These are phyloP conservation scores for Botrytis squamosa DNA, from an alignment of 2,329 filamentous ascomycete genomes.

Conservation along the genomic window DNA sequence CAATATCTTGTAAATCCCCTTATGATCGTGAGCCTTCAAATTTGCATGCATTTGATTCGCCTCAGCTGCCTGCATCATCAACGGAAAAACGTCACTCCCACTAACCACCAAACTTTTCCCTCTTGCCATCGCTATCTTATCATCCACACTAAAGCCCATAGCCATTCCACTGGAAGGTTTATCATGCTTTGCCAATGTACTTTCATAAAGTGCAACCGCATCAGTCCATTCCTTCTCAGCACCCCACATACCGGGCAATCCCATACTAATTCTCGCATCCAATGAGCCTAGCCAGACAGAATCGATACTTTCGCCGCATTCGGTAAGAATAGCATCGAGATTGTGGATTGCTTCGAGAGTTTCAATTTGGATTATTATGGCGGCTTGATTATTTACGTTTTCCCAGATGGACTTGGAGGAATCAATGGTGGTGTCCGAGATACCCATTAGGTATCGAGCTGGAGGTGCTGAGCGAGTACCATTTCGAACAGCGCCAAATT, in stretches of 20 bases:
- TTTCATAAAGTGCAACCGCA: constrained; percentile 42
- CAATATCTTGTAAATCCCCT: constrained; percentile 8
- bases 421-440: constrained; percentile 43
- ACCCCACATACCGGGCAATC: constrained; percentile 40
- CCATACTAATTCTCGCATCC: constrained; percentile 48
- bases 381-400: constrained; percentile 48
- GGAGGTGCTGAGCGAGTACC: constrained; percentile 49
- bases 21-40: neutral
- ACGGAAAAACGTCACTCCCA: constrained; percentile 23
- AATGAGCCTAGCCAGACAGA: constrained; percentile 48
- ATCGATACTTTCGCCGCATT: constrained; percentile 46
- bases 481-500: constrained; percentile 43
- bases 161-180: constrained; percentile 41
- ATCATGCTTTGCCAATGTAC: constrained; percentile 47
- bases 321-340: constrained; percentile 50
- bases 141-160: constrained; percentile 30
- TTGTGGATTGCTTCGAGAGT: constrained; percentile 45
- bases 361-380: constrained; percentile 51
- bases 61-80: constrained; percentile 18
- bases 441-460: constrained; percentile 43
- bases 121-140: constrained; percentile 23
- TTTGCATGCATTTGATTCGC: neutral
- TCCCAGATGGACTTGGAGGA: constrained; percentile 40
- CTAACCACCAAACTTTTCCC: constrained; percentile 32
- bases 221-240: constrained; percentile 46